A percentile compares a stretch with the other conserved stretches of the same genome.
Evolutionary conservation across 108 stramenopile species (phyloP).

Genomic region (Phaeodactylum tricornutum): DNA sequence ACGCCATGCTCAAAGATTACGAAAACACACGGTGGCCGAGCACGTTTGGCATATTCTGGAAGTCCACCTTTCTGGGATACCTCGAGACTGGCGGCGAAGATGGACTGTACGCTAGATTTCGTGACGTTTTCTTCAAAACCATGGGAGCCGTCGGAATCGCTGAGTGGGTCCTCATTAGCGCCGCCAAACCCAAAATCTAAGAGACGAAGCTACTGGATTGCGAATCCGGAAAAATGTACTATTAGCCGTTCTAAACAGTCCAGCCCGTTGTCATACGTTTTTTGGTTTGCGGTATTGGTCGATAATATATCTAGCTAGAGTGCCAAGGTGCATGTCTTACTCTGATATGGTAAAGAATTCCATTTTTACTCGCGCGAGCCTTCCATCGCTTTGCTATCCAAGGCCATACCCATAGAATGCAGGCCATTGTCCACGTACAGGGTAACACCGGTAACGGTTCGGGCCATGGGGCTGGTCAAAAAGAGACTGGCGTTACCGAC

Average conservation of each 20-base stretch:
- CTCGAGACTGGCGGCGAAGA: conserved; percentile 55
- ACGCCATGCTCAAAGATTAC: conserved; percentile 41
- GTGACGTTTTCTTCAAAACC: conserved; percentile 65
- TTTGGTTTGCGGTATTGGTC: too few relatives aligned
- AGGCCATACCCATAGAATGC: conserved; percentile 89
- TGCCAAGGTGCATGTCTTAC: too few relatives aligned
- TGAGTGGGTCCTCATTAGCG: conserved; percentile 46
- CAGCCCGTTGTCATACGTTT: too few relatives aligned
- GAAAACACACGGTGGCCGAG: conserved; percentile 53
- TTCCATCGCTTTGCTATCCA: conserved; percentile 77
- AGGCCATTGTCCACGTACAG: conserved; percentile 90
- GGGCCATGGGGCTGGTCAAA: conserved; percentile 84
- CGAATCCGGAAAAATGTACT: too few relatives aligned
- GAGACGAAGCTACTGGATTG: background rate
- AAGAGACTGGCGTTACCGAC: conserved; percentile 90
- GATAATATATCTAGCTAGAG: too few relatives aligned
- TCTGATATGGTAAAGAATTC: background rate
- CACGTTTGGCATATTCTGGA: conserved; percentile 66
- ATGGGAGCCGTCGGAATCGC: conserved; percentile 55
- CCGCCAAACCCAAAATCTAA: conserved; percentile 52
- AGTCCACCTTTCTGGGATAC: conserved; percentile 66
- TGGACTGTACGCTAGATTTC: conserved; percentile 41
- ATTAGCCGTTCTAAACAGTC: too few relatives aligned
- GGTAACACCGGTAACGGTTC: conserved; percentile 88
- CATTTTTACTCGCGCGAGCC: too few relatives aligned